phyloP scores from a whole-genome alignment of 208 protist genomes.

The Spongospora subterranea region DNA sequence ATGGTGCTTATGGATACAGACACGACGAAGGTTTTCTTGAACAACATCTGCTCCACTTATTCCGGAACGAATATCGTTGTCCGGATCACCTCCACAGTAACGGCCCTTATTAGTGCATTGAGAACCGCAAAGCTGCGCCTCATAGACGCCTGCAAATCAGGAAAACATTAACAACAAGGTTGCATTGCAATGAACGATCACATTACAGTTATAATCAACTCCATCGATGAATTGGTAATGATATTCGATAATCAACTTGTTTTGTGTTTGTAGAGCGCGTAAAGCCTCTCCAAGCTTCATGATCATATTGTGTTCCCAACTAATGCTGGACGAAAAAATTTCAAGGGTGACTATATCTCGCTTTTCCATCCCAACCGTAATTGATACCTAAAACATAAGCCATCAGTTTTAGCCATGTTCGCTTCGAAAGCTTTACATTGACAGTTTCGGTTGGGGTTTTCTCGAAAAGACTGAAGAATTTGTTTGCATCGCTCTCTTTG shows the following conservation, averaged over 20 bases:
- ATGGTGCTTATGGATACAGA: slow-evolving; percentile 20
- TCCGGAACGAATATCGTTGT: neutral
- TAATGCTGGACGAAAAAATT: neutral
- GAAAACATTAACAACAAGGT: neutral
- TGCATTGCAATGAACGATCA: no score
- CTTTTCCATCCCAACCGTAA: neutral
- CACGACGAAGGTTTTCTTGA: slow-evolving; percentile 55
- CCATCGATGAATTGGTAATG: slow-evolving; percentile 26
- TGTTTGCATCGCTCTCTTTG: slow-evolving; percentile 10
- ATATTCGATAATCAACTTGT: neutral
- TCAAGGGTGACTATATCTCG: neutral
- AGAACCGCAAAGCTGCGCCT: neutral
- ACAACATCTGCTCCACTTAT: slow-evolving; percentile 46
- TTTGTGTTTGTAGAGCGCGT: neutral
- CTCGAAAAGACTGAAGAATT: neutral
- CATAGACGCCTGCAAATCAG: neutral
- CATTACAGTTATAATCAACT: neutral
- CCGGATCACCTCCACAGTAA: slow-evolving; percentile 49
- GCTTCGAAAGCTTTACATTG: neutral
- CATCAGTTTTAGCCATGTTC: neutral
- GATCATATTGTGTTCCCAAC: neutral
- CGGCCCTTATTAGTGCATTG: slow-evolving; percentile 52
- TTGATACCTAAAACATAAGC: slow-evolving; percentile 7
- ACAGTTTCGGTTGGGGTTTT: neutral
- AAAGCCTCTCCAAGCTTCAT: neutral